phyloP scores from a whole-genome alignment of 2,329 filamentous ascomycete species.

The Diaporthe destruens region DNA sequence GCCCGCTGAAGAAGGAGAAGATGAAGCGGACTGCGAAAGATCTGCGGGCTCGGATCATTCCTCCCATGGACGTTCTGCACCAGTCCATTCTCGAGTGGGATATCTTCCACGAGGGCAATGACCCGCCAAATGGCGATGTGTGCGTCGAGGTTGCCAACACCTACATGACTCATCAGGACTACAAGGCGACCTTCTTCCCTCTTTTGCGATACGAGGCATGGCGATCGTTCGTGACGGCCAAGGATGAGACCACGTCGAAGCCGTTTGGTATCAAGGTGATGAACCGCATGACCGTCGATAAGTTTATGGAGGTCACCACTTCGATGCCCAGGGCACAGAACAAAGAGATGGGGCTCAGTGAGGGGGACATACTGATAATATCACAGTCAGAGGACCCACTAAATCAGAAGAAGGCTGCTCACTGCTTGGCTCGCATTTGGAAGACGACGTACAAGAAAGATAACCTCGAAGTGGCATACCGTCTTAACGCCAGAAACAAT shows the following conservation, averaged over 20 bases:
- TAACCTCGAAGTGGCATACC: constrained; percentile 86
- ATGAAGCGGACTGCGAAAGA: constrained; percentile 88
- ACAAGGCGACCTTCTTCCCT: constrained; percentile 91
- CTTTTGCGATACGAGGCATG: constrained; percentile 93
- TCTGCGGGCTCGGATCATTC: constrained; percentile 91
- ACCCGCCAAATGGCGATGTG: constrained; percentile 81
- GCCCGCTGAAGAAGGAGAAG: constrained; percentile 87
- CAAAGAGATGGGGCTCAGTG: constrained; percentile 78
- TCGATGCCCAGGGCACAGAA: constrained; percentile 78
- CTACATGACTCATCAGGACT: constrained; percentile 81
- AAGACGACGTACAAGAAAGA: constrained; percentile 85
- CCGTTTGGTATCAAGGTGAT: constrained; percentile 89
- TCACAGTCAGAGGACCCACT: constrained; percentile 81
- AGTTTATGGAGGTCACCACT: constrained; percentile 91
- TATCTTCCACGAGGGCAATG: constrained; percentile 89
- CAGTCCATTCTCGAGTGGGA: constrained; percentile 92
- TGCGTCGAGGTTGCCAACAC: constrained; percentile 83
- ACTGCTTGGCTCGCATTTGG: constrained; percentile 89
- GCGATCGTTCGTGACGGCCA: constrained; percentile 91
- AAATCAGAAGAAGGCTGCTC: constrained; percentile 72
- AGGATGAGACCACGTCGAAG: constrained; percentile 85
- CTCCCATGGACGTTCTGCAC: constrained; percentile 87
- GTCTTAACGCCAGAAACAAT: constrained; percentile 77
- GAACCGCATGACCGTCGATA: constrained; percentile 90
- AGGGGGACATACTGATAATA: constrained; percentile 90